These are phyloP conservation scores for Apophysomyces sp. DNA, from an alignment of 371 early-diverging fungal species.

Conservation along the genomic window DNA sequence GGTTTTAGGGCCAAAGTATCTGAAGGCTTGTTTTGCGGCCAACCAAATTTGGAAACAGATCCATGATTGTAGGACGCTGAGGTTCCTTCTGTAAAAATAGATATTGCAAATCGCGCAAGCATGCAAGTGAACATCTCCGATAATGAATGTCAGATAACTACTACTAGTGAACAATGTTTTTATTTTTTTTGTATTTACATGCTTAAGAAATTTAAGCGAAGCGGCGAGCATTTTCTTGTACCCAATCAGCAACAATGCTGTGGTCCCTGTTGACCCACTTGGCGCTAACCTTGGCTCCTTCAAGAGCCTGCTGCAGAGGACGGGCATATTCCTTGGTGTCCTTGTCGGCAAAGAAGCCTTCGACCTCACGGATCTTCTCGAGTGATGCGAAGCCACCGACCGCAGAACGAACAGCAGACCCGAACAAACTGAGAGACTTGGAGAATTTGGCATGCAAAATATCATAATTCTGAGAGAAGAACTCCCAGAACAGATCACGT, in stretches of 20 bases:
- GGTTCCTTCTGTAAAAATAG: too few species aligned
- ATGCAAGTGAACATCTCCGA: too few species aligned
- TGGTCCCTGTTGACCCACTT: conserved; percentile 81
- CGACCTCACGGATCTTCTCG: conserved; percentile 67
- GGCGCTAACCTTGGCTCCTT: conserved; percentile 76
- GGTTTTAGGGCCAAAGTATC: too few species aligned
- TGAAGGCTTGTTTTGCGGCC: too few species aligned
- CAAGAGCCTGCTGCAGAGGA: conserved; percentile 81
- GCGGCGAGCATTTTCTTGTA: conserved; percentile 23
- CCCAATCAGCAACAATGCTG: conserved; percentile 73
- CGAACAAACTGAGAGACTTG: conserved; percentile 74
- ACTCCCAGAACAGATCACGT: conserved; percentile 77
- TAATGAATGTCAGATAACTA: too few species aligned
- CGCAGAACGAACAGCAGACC: conserved; percentile 63
- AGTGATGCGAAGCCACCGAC: conserved; percentile 71
- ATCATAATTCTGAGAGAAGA: conserved; percentile 74
- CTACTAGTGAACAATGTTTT: not conserved
- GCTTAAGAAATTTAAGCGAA: conserved; percentile 13
- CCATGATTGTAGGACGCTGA: too few species aligned
- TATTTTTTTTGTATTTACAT: not conserved
- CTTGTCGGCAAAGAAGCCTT: conserved; percentile 73
- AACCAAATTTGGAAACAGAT: too few species aligned
- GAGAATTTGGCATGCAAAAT: conserved; percentile 67
- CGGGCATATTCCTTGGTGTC: conserved; percentile 74
- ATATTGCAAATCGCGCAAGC: too few species aligned